Evolutionary conservation across 2,329 filamentous ascomycete genomes (phyloP).

Genomic region (Hymenoscyphus scutula): DNA sequence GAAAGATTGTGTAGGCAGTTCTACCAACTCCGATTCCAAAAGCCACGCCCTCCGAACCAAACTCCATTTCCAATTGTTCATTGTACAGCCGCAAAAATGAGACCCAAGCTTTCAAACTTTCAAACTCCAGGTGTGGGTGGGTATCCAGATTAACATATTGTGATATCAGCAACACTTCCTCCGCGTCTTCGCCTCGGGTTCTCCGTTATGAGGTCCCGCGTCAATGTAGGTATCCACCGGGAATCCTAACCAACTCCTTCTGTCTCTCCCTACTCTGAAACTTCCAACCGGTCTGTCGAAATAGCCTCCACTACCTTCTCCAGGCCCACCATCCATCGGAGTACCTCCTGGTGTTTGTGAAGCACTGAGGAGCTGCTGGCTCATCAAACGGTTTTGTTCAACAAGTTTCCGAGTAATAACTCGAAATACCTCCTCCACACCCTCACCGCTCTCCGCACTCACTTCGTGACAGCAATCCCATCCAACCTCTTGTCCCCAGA

Average conservation of each 20-base stretch:
- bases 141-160: slow-evolving; percentile 23
- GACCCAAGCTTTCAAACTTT: slow-evolving; percentile 16
- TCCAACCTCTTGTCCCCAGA: slow-evolving; percentile 89
- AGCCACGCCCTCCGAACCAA: slow-evolving; percentile 15
- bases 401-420: slow-evolving; percentile 82
- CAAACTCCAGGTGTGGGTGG: slow-evolving; percentile 22
- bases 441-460: slow-evolving; percentile 88
- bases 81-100: slow-evolving; percentile 17
- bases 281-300: slow-evolving; percentile 55
- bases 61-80: slow-evolving; percentile 24
- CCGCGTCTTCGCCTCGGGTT: slow-evolving; percentile 33
- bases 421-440: slow-evolving; percentile 93
- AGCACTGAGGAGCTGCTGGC: slow-evolving; percentile 47
- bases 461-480: slow-evolving; percentile 99
- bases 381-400: slow-evolving; percentile 64
- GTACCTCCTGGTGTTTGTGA: slow-evolving; percentile 44
- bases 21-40: slow-evolving; percentile 12
- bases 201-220: slow-evolving; percentile 33
- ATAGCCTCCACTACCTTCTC: slow-evolving; percentile 36
- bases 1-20: slow-evolving; percentile 9
- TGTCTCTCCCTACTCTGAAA: slow-evolving; percentile 60
- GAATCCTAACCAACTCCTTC: slow-evolving; percentile 65
- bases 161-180: slow-evolving; percentile 31
- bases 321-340: slow-evolving; percentile 35
- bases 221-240: slow-evolving; percentile 44